These are phyloP conservation scores for Primulina huaijiensis DNA, from an alignment of 257 asterid genomes.

Conservation along the genomic window DNA sequence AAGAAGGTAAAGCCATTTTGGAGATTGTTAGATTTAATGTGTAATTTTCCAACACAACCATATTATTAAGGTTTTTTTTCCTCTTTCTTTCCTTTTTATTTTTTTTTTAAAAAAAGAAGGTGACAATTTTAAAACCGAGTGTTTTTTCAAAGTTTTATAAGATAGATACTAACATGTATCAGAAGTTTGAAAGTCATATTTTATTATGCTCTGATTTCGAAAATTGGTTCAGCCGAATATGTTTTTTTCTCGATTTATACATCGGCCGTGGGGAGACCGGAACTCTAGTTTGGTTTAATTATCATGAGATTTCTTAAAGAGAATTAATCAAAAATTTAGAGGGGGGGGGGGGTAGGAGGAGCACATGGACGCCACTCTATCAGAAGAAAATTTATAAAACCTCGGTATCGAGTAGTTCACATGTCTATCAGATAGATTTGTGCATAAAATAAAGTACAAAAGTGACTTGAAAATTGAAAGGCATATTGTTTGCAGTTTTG, in stretches of 20 bases:
- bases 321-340: too few species aligned
- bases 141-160: too few species aligned
- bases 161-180: neutral
- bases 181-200: too few species aligned
- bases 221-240: too few species aligned
- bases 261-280: neutral
- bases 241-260: neutral
- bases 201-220: too few species aligned
- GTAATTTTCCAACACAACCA: neutral
- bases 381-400: constrained; percentile 30
- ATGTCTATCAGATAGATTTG: constrained; percentile 54
- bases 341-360: neutral
- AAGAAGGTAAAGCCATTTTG: neutral
- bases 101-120: too few species aligned
- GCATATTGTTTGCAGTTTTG: constrained; percentile 26
- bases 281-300: too few species aligned
- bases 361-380: constrained; percentile 47
- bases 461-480: constrained; percentile 23
- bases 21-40: neutral
- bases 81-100: too few species aligned
- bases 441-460: constrained; percentile 39
- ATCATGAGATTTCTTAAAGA: neutral
- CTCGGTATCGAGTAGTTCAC: constrained; percentile 60
- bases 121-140: too few species aligned
- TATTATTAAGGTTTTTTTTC: too few species aligned